Base-by-base conservation (phyloP, 352 stramenopile genomes). In the Globisporangium emineosum region DNA sequence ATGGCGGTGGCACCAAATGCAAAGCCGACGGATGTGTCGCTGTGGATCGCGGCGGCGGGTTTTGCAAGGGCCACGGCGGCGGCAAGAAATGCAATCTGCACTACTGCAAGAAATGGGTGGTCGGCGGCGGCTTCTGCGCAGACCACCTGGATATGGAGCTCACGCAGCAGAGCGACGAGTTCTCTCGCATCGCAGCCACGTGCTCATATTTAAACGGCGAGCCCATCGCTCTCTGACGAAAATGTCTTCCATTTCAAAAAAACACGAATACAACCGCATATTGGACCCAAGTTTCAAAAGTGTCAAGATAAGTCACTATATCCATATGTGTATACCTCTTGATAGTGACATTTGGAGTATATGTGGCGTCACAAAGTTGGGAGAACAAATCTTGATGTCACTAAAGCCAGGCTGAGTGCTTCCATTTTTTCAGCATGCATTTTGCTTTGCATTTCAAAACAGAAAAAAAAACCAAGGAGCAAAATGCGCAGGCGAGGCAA, bases 21-120 rank as follows among this genome's bases (percentile, higher is more conserved):
- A 77, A 78, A 35, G 68, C 80, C 32, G 76, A 89, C 21, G 79
- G 79, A 8, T 96, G 87, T 58, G 65, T 43, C 12, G 81, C 81
- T 0, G 80, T 92, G 5, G 83, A 96, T 58, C 85, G 87, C 6
- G 87, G 87, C 29, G 87, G 87, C 8, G 87, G 87, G n/a, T 83
- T 83, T 37, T 96, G 87, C 68, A 96, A 96, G 52, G 85, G 79
- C 17, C 87, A 96, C 62, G 87, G 87, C 2, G 87, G 86, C 25
- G 87, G 87, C 35, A 91, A 91, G 61, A 93, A 93, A 70, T 95
- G 86, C 45, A 73, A 64, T 19, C 76, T 76, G 17, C 60, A 76
- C 40, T 85, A 77, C 45, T 95, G 86, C 78, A 90, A 88, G 45
- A 84, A 82, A 52, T 95, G 86, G 86, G 86, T 95, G 23, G 51